Evolutionary conservation across 1,139 yeast genomes (phyloP).

Genomic region (Debaryomyces singareniensis): DNA sequence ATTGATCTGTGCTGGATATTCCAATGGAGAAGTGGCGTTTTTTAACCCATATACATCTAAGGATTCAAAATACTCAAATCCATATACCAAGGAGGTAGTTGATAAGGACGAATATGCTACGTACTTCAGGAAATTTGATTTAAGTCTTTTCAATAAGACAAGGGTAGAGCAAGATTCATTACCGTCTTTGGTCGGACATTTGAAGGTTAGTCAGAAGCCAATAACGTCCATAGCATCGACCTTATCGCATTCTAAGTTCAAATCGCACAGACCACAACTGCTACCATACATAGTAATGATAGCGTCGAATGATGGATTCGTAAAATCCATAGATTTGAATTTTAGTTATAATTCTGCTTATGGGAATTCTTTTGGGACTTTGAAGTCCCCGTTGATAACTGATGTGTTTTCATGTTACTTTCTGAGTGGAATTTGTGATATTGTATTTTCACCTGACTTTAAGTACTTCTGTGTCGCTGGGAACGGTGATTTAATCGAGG

Average conservation of each 20-base stretch:
- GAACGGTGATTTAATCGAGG: constrained; percentile 53
- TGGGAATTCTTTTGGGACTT: constrained; percentile 14
- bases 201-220: constrained; percentile 54
- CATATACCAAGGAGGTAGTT: constrained; percentile 22
- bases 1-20: constrained; percentile 31
- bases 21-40: constrained; percentile 37
- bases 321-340: constrained; percentile 49
- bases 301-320: constrained; percentile 63
- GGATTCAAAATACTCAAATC: constrained; percentile 7
- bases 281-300: constrained; percentile 49
- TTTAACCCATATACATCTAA: constrained; percentile 21
- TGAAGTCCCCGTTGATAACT: constrained; percentile 35
- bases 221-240: constrained; percentile 31
- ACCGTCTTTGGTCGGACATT: constrained; percentile 41
- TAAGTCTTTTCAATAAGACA: constrained; percentile 19
- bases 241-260: constrained; percentile 9
- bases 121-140: constrained; percentile 34
- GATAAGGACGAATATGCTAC: constrained; percentile 31
- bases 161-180: constrained; percentile 6
- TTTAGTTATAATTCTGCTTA: constrained; percentile 16
- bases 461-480: constrained; percentile 54
- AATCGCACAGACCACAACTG: constrained; percentile 15
- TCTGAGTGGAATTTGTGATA: constrained; percentile 53
- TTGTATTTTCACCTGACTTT: constrained; percentile 61
- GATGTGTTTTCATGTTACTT: constrained; percentile 65